A percentile compares a stretch with the other conserved stretches of the same genome.
These are phyloP conservation scores for Macrotyloma uniflorum DNA, from an alignment of 306 rosid species.

Conservation along the genomic window DNA sequence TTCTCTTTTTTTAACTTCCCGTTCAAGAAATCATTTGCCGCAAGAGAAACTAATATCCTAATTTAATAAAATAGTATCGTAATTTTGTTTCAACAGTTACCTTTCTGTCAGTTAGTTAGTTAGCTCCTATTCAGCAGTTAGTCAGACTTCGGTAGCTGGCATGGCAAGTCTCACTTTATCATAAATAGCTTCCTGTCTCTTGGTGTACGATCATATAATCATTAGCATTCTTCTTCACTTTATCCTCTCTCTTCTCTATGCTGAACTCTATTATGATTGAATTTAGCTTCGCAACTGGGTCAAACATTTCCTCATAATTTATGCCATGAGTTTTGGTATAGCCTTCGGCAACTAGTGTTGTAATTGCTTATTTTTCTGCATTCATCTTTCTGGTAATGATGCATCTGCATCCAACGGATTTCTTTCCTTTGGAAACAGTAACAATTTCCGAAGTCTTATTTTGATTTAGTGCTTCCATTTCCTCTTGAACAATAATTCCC, in stretches of 20 bases:
- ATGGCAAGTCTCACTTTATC: no score
- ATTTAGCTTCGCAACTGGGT: neutral
- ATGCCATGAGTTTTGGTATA: neutral
- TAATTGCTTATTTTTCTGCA: neutral
- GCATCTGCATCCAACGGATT: neutral
- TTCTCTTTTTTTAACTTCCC: no score
- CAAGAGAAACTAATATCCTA: neutral
- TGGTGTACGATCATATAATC: no score
- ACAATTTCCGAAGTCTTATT: neutral
- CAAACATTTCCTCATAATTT: neutral
- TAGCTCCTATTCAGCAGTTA: no score
- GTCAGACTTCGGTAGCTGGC: no score
- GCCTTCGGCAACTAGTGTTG: neutral
- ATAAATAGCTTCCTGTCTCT: no score
- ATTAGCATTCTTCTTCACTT: no score
- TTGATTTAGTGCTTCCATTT: neutral
- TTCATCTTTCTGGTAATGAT: neutral
- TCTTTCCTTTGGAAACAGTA: neutral
- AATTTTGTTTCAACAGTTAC: no score
- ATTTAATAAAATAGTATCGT: neutral
- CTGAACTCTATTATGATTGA: neutral
- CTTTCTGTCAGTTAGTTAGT: no score
- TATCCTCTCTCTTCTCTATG: no score
- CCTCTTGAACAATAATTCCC: neutral
- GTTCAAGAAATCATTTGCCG: neutral